Conservation (phyloP, 306 rosid species). For the Sophora flavescens region DNA sequence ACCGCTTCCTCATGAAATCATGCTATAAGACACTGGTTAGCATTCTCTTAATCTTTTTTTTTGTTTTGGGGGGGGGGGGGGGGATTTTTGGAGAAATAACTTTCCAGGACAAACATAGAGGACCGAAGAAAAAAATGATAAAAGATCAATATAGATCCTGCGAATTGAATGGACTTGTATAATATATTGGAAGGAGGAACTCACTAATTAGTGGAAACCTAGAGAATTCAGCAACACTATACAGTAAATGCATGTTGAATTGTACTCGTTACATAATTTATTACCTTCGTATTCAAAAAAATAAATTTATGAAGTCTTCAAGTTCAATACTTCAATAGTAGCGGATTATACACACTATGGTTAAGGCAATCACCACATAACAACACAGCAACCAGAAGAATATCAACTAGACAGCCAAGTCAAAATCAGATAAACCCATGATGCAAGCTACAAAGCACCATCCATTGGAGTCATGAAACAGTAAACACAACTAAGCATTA, state of each 20-base stretch:
- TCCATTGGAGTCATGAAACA: not conserved
- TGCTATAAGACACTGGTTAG: no score
- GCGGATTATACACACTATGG: slow-evolving; percentile 3
- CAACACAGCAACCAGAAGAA: slow-evolving; percentile 25
- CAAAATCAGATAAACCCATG: not conserved
- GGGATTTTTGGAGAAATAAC: not conserved
- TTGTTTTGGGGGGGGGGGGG: no score
- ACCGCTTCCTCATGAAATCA: no score
- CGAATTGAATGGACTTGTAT: not conserved
- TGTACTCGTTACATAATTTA: not conserved
- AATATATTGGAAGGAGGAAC: not conserved
- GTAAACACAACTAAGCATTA: not conserved
- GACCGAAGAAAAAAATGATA: slow-evolving; percentile 4
- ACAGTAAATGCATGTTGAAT: not conserved
- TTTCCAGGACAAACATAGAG: slow-evolving; percentile 4
- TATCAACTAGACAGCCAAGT: slow-evolving; percentile 2
- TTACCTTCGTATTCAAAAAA: slow-evolving; percentile 12
- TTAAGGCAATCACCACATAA: not conserved
- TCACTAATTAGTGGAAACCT: slow-evolving; percentile 7
- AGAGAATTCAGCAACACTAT: slow-evolving; percentile 3
- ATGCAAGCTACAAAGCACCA: slow-evolving; percentile 8
- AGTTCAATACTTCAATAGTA: slow-evolving; percentile 9
- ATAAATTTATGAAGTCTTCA: not conserved
- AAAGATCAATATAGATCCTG: slow-evolving; percentile 23
- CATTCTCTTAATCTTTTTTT: no score